A percentile compares a stretch with the other conserved stretches of the same genome.
These are phyloP conservation scores for Aureobasidium melanogenum DNA, from an alignment of 2,329 filamentous ascomycete species.

Conservation along the genomic window DNA sequence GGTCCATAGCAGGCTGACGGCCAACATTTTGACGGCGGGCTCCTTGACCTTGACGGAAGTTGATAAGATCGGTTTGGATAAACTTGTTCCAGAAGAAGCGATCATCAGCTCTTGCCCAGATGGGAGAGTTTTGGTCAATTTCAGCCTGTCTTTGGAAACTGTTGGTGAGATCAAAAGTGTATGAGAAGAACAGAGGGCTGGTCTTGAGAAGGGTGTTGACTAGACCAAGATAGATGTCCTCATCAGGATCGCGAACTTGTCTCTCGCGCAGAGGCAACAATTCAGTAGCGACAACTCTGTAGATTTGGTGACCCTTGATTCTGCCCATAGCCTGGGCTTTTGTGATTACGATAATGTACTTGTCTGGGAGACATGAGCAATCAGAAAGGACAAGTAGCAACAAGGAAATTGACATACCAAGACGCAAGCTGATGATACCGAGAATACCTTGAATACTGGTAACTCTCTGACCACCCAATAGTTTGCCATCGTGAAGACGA, in stretches of 20 bases:
- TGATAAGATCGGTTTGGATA: conserved; percentile 81
- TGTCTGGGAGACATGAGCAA: conserved; percentile 53
- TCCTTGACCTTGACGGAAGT: conserved; percentile 61
- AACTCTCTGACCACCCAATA: conserved; percentile 70
- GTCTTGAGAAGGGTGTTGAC: conserved; percentile 74
- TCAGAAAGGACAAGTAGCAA: neutral
- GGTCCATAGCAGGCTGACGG: conserved; percentile 69
- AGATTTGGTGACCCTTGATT: conserved; percentile 91
- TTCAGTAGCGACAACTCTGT: conserved; percentile 84
- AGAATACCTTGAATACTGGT: conserved; percentile 93
- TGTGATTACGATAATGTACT: conserved; percentile 93
- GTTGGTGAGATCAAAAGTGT: conserved; percentile 93
- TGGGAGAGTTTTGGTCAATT: conserved; percentile 53
- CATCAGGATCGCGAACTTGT: conserved; percentile 82
- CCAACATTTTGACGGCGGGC: conserved; percentile 54
- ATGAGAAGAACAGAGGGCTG: conserved; percentile 95
- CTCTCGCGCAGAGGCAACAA: conserved; percentile 90
- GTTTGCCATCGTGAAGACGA: conserved; percentile 69
- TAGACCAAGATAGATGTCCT: conserved; percentile 80
- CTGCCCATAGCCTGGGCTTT: conserved; percentile 87
- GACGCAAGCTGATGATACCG: conserved; percentile 83
- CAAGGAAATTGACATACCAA: conserved; percentile 51
- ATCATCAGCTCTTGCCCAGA: conserved; percentile 91
- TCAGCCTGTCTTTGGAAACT: conserved; percentile 83
- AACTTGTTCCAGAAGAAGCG: conserved; percentile 99